Evolutionary conservation across 257 asterid species (phyloP), one percentile per base, ranked within the genome.

Genomic region (Scutellaria galericulata): DNA sequence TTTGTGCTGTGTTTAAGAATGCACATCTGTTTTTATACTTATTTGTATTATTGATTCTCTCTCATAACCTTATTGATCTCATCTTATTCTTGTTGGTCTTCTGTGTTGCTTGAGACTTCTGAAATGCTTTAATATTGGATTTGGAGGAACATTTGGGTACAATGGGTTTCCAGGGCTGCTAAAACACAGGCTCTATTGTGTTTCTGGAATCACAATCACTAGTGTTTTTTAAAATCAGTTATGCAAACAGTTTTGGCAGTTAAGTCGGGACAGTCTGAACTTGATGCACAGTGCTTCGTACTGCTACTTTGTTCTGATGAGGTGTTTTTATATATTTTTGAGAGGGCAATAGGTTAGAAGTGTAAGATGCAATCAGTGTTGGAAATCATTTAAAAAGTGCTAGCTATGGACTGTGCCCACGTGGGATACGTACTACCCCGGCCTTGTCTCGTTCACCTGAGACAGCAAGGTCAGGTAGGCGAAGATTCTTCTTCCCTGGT

Each of bases 101-200:
- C 59, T 46, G 39, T 70, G 58, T 64, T 73, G 51, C 69, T 75
- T 76, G 14, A 51, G 74, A 47, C 72, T 48, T 62, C 68, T 56
- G 63, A 41, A 68, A 53, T 77, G 75, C 63, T 69, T 75, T 70
- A 41, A 37, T 66, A 31, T 76, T 57, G 47, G 68, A 80, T 73
- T 54, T 75, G 78, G 72, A 77, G 77, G 80, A 75, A 46, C 44
- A 52, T 52, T 44, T 65, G 76, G 64, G 74, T 70, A 47, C 37
- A 42, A 46, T 74, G 71, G 65, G 63, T 63, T 56, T 64, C 62
- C 31, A 46, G 79, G 70, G 54, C 60, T 75, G 69, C 75, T 41
- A 82, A 70, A 45, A 79, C 66, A 65, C 52, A 51, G 63, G 54
- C 27, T 69, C 62, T 62, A 8, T 73, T 64, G 74, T 79, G 74